Evolutionary conservation across 805 yeast genomes (phyloP), one percentile per base, ranked within the genome.

Genomic region (Saccharomycopsis sp.): DNA sequence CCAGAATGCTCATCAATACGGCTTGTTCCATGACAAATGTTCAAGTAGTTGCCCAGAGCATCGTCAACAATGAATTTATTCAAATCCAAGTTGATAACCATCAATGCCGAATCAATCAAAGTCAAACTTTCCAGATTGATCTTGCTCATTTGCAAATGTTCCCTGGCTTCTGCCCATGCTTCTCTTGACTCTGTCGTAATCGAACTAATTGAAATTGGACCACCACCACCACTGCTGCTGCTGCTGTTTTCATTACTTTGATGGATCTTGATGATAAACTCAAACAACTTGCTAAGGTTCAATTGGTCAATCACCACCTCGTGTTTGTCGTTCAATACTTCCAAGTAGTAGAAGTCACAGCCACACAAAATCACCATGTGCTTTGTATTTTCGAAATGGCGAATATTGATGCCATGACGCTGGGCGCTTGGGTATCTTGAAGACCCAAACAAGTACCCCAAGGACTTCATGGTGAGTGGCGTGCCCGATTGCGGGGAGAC

Each of bases 301-400:
- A 69, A 67, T 51, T 79, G 81, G 2, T 76, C 69, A 57, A 84
- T 67, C 20, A 83, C 61, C 39, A 84, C 58, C 52, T 85, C 77
- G 54, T 81, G 69, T 27, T 72, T 61, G 15, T 68, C 68, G 57
- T 82, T 88, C 49, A 87, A 64, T 1, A 87, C 95, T 52, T 82
- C 88, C 51, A 87, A 72, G 74, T 89, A 81, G 59, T 86, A 87
- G 59, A 83, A 85, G 57, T 85, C 95, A 4, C 94, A 83, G 49
- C 77, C 78, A 36, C 86, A 77, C 48, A 85, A 62, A 22, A 87
- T 80, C 13, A 84, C 70, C 30, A 87, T 71, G 56, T 86, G 94
- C 50, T 74, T 75, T 2, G 89, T 75, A 17, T 71, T 64, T 6
- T 67, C 55, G 54, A 76, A 84, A 2, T 79, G 65, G 57, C 78